Evolutionary conservation across 1,284 basidiomycete genomes (phyloP).

Genomic region (Rhizoctonia solani): DNA sequence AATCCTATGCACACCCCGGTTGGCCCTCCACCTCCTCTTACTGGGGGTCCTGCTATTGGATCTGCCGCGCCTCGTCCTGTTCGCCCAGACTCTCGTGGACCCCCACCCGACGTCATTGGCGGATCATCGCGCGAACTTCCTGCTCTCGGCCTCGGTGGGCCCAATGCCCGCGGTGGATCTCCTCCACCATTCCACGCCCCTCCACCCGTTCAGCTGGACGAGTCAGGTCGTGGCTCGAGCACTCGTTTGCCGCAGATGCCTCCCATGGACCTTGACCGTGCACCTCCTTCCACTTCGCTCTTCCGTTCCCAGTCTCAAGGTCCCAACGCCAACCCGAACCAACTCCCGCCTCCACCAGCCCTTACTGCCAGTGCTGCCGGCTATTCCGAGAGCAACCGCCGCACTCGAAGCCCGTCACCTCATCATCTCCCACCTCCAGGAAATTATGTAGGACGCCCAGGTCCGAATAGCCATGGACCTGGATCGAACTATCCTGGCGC

Average conservation of each 20-base stretch:
- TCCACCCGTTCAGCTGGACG: conserved; percentile 74
- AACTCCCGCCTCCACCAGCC: conserved; percentile 34
- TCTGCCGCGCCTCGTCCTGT: conserved; percentile 6
- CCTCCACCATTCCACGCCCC: conserved; percentile 56
- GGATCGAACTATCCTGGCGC: neutral
- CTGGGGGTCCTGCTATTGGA: conserved; percentile 22
- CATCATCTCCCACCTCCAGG: conserved; percentile 28
- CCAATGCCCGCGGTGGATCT: conserved; percentile 55
- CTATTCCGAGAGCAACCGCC: neutral
- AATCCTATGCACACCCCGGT: conserved; percentile 33
- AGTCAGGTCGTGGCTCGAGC: conserved; percentile 65
- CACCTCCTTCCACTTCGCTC: conserved; percentile 52
- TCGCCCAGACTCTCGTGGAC: conserved; percentile 43
- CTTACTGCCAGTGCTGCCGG: conserved; percentile 21
- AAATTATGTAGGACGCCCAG: neutral
- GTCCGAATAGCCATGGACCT: conserved; percentile 33
- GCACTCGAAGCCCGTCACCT: conserved; percentile 31
- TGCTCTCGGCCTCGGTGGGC: conserved; percentile 73
- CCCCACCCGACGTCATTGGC: conserved; percentile 64
- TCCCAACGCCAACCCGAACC: conserved; percentile 22
- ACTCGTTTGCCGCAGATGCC: conserved; percentile 61
- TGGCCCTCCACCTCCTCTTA: conserved; percentile 23
- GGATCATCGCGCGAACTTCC: conserved; percentile 63
- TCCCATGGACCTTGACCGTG: conserved; percentile 82
- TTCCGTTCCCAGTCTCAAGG: conserved; percentile 62